These are phyloP conservation scores for Scutellaria barbata DNA, from an alignment of 257 asterid species.

Conservation along the genomic window DNA sequence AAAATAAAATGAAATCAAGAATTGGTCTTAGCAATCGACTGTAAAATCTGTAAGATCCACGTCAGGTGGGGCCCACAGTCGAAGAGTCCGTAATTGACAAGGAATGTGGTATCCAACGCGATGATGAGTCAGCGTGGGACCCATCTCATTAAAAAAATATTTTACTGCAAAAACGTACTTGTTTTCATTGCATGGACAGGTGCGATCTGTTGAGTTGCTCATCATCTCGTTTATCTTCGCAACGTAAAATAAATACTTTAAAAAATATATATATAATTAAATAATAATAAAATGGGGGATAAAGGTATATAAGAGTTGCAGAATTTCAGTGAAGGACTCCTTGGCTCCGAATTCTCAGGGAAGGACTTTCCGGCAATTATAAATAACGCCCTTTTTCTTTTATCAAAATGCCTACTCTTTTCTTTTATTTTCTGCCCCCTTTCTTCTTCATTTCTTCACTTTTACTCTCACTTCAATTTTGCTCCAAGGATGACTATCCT, in stretches of 20 bases:
- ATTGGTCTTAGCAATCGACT: background rate
- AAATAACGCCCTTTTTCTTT: slow-evolving; percentile 50
- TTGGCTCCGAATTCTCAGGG: slow-evolving; percentile 69
- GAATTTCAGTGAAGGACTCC: slow-evolving; percentile 76
- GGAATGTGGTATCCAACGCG: slow-evolving; percentile 38
- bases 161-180: background rate
- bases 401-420: slow-evolving; percentile 31
- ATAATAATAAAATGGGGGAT: background rate
- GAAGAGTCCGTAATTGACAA: background rate
- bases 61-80: slow-evolving; percentile 16
- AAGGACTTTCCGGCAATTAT: slow-evolving; percentile 91
- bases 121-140: slow-evolving; percentile 48
- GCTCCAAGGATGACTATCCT: slow-evolving; percentile 64
- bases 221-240: background rate
- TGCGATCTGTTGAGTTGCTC: background rate
- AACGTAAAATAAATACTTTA: background rate
- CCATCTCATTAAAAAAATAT: slow-evolving; percentile 26
- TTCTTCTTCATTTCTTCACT: background rate
- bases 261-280: background rate
- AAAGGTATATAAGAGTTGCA: slow-evolving; percentile 28
- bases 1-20: too few relatives aligned
- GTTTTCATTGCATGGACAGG: background rate
- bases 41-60: background rate
- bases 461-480: background rate
- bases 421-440: background rate